Evolutionary conservation across 1,284 basidiomycete species (phyloP), one percentile per base, ranked within the genome.

Genomic region (Trichosporon ovoides): DNA sequence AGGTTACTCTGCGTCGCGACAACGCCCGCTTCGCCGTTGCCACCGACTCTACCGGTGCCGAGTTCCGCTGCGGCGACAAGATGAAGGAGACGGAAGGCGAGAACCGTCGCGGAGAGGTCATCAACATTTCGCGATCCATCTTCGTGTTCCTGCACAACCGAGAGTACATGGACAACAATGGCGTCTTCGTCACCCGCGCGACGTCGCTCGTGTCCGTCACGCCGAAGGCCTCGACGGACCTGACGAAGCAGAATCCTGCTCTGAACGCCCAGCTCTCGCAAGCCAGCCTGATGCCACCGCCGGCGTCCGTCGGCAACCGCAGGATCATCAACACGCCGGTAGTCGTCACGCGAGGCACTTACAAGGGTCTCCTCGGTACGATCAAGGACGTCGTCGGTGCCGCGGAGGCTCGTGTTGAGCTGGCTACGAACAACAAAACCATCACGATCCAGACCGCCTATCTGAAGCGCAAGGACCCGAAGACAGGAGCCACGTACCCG

Each of bases 221-320:
- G 2, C 92, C 94, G 2, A 92, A 91, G 70, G 65, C 68, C 3
- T 81, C 81, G 7, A 81, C 83, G 7, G 93, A 98, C 76, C 80
- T 93, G n/a, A 88, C 89, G n/a, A 94, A 95, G 78, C 88, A 95
- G 86, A 98, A 98, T 74, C 94, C 95, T 7, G 85, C 88, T 1
- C 75, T 92, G 50, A 70, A 76, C 37, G 67, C 70, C 38, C 70
- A 73, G 48, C 60, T 74, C n/a, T 72, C 71, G 3, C 61, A 58
- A 37, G 75, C 84, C 80, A 62, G 81, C 76, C 62, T 69, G 77
- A 83, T 55, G 82, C 84, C 57, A 72, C 81, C 53, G 79, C 82
- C 36, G 84, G 37, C 50, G 7, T 22, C 85, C 84, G 57, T 88
- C 85, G 5, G 87, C 85, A 58, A 82, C 88, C 66, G 70, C 61